Percentiles rank a stretch among this genome's conserved stretches.
These are phyloP conservation scores for Candida ficus DNA, from an alignment of 805 yeast genomes.

Conservation along the genomic window DNA sequence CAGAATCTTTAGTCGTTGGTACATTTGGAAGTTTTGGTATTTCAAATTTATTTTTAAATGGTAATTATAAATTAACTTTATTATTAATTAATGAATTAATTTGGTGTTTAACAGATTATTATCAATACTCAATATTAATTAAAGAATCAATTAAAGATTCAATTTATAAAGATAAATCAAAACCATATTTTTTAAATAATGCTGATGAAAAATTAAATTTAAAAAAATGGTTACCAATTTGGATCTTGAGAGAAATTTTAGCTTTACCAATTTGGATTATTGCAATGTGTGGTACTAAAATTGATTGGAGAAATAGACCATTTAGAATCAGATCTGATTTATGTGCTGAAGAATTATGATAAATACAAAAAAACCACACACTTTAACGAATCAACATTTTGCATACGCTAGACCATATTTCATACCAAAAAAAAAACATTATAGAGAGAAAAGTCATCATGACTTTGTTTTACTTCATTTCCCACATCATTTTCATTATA, in stretches of 20 bases:
- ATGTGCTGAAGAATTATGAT: constrained; percentile 54
- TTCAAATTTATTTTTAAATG: constrained; percentile 37
- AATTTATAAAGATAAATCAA: constrained; percentile 6
- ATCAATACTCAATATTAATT: constrained; percentile 47
- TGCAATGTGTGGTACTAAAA: constrained; percentile 73
- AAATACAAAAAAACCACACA: constrained; percentile 1
- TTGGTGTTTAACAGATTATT: constrained; percentile 65
- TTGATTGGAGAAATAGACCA: constrained; percentile 77
- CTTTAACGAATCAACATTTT: not conserved
- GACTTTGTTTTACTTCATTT: too few species aligned
- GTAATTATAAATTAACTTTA: constrained; percentile 30
- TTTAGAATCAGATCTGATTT: constrained; percentile 68
- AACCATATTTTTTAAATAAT: constrained; percentile 28
- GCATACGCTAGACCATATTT: too few species aligned
- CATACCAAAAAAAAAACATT: too few species aligned
- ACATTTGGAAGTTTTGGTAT: constrained; percentile 58
- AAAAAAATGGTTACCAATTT: constrained; percentile 33
- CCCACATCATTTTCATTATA: too few species aligned
- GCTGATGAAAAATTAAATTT: constrained; percentile 16
- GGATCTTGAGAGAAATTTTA: constrained; percentile 66
- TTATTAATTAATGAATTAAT: constrained; percentile 47
- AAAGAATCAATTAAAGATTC: constrained; percentile 22
- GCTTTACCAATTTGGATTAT: constrained; percentile 82
- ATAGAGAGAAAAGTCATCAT: too few species aligned
- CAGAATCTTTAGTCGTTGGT: constrained; percentile 71